phyloP scores from a whole-genome alignment of 768 basidiomycete genomes.

The Collybiopsis luxurians region DNA sequence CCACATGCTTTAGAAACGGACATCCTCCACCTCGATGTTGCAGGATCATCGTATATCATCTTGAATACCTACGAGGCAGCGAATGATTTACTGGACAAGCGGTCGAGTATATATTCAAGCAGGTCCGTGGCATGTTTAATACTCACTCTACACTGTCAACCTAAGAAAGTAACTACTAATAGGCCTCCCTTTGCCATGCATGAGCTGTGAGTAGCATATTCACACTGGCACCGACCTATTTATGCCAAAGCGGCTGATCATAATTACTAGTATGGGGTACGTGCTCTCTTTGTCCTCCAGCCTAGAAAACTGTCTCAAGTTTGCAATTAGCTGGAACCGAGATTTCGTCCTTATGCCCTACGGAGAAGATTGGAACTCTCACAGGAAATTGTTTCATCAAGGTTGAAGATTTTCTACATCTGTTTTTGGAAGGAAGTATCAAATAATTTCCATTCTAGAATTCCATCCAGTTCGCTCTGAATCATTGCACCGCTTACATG shows the following conservation, averaged over 20 bases:
- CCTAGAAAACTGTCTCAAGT: too few relatives aligned
- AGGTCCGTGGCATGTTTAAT: conserved; percentile 2
- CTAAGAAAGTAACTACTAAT: not conserved
- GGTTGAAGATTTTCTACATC: not conserved
- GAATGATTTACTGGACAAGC: conserved; percentile 39
- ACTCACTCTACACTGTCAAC: not conserved
- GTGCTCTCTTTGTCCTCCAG: not conserved
- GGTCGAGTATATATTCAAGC: conserved; percentile 40
- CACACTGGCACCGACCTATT: not conserved
- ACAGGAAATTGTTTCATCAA: conserved; percentile 2
- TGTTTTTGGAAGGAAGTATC: too few relatives aligned
- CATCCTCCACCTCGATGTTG: conserved; percentile 25
- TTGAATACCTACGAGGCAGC: conserved; percentile 36
- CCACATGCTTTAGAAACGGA: conserved; percentile 20
- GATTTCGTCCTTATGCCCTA: conserved; percentile 10
- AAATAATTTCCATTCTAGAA: not conserved
- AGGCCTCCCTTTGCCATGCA: not conserved
- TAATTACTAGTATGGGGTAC: not conserved
- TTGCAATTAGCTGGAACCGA: conserved; percentile 12
- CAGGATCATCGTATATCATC: conserved; percentile 23
- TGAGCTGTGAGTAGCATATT: not conserved
- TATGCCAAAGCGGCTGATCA: not conserved
- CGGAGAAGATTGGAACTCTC: not conserved
- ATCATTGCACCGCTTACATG: not conserved
- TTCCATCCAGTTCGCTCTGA: not conserved